Evolutionary conservation across 129 eudicot species (phyloP).

Genomic region (Escallonia rubra): DNA sequence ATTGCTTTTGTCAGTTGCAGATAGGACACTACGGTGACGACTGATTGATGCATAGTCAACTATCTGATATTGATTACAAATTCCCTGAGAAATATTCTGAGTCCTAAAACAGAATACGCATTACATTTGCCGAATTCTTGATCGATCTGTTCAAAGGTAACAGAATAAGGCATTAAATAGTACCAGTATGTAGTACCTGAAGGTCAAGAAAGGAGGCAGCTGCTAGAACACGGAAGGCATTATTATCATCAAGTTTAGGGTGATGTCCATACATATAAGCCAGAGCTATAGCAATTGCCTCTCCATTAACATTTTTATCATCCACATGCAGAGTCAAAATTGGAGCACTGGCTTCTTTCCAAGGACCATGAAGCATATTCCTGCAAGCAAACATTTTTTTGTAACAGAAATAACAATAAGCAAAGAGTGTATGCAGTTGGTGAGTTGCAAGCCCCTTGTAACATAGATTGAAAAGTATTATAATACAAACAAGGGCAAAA

Average conservation of each 20-base stretch:
- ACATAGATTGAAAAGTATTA: neutral
- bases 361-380: conserved; percentile 97
- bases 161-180: neutral
- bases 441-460: neutral
- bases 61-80: no score
- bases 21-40: no score
- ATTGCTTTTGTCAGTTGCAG: no score
- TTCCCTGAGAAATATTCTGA: no score
- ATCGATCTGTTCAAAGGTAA: neutral
- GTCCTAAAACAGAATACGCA: no score
- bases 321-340: conserved; percentile 76
- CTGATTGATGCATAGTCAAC: no score
- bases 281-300: conserved; percentile 85
- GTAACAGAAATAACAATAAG: neutral
- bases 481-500: neutral
- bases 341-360: conserved; percentile 91
- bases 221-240: conserved; percentile 97
- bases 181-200: conserved; percentile 50
- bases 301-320: conserved; percentile 83
- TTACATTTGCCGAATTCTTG: no score
- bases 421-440: neutral
- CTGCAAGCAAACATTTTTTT: conserved; percentile 26
- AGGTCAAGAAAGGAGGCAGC: conserved; percentile 99
- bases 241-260: conserved; percentile 88
- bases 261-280: conserved; percentile 93